Percentiles rank a stretch among this genome's conserved stretches.
phyloP scores from a whole-genome alignment of 1,139 yeast genomes.

The Lodderomyces beijingensis region DNA sequence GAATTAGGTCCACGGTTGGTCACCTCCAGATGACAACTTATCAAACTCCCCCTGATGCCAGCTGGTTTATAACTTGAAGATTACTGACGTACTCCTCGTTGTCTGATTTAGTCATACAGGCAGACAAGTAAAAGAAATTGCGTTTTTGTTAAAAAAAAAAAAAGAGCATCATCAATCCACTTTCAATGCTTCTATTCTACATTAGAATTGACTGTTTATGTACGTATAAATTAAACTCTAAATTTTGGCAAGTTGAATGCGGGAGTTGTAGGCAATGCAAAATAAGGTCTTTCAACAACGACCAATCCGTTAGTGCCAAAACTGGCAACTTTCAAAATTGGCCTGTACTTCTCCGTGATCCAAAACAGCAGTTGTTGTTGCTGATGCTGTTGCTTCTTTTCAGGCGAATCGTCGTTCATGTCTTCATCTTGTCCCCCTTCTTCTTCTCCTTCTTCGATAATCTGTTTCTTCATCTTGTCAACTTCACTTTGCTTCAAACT shows the following conservation, averaged over 20 bases:
- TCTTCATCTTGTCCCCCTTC: conserved; percentile 22
- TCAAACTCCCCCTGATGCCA: no score
- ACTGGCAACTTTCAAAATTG: conserved; percentile 59
- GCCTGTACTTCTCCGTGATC: conserved; percentile 73
- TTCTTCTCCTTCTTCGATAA: conserved; percentile 20
- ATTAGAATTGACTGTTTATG: no score
- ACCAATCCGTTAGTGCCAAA: conserved; percentile 59
- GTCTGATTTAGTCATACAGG: no score
- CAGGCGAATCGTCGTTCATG: conserved; percentile 14
- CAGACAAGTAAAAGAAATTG: no score
- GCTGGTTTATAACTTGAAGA: no score
- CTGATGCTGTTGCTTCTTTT: conserved; percentile 40
- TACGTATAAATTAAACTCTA: conserved; percentile 37
- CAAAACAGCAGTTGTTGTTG: no score
- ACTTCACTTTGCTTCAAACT: conserved; percentile 31
- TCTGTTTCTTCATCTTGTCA: conserved; percentile 24
- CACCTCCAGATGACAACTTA: no score
- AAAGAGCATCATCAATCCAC: no score
- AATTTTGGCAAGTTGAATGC: conserved; percentile 76
- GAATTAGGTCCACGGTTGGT: no score
- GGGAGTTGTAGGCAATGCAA: conserved; percentile 55
- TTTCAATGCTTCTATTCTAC: no score
- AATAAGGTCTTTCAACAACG: conserved; percentile 73
- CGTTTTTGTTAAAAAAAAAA: no score
- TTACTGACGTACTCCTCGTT: no score